Evolutionary conservation across 1,284 basidiomycete species (phyloP), one percentile per base, ranked within the genome.

Genomic region (Melampsora occidentalis): DNA sequence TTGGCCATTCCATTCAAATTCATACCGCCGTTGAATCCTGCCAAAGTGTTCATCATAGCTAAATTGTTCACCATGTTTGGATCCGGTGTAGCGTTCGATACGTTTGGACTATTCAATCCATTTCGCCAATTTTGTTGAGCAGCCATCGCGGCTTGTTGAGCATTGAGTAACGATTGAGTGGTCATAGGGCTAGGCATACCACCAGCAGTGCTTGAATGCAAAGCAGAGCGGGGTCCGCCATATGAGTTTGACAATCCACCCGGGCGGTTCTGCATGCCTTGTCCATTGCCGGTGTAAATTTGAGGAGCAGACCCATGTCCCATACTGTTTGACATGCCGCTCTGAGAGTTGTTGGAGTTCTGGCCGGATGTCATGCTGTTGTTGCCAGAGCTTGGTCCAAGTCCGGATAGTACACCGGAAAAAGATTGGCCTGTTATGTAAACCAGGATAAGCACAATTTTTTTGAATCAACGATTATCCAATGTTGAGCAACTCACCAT

Each of bases 121-220:
- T 80, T 80, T 71, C 81, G 79, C 81, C 81, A 82, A 67, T 82
- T 81, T 68, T 81, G 79, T 72, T 82, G 81, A 16, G 81, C 81
- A 25, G 79, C 76, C 57, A 81, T 81, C 18, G 79, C 78, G 18
- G 80, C 78, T 63, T 82, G 81, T 77, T 80, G 80, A 39, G 78
- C 57, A 35, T 31, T 66, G 25, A 78, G 69, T 12, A 79, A 28
- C 6, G 79, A 79, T 57, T 78, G 80, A 6, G 70, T 69, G 39
- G 77, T 77, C 25, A 80, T 69, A 12, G 69, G 67, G 42, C 68
- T 69, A 71, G 76, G 48, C 71, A 77, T 51, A 48, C 46, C 22
- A 71, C 39, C 59, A 12, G 48, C 63, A 62, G 25, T 48, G n/a
- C 61, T 59, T 42, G 39, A 42, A 42, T 42, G 39, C 53, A 48